phyloP scores from a whole-genome alignment of 2,329 filamentous ascomycete genomes.

The Lachnellula occidentalis region DNA sequence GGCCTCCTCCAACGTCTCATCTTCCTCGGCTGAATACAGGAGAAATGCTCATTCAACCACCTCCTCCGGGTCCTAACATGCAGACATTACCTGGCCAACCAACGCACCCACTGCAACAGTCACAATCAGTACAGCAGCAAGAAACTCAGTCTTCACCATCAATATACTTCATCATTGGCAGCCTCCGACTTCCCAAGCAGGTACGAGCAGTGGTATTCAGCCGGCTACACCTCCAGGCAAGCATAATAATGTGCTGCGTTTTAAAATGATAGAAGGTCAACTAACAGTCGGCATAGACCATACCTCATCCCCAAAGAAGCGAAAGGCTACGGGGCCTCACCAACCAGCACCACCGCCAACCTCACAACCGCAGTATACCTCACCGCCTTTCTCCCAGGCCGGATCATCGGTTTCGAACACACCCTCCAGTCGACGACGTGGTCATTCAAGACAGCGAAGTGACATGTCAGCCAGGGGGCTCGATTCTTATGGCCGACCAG shows the following conservation, averaged over 20 bases:
- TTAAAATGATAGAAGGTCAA: slow-evolving; percentile 28
- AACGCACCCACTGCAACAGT: slow-evolving; percentile 43
- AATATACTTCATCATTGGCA: slow-evolving; percentile 91
- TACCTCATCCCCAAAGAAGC: slow-evolving; percentile 76
- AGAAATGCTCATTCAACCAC: slow-evolving; percentile 35
- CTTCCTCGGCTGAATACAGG: slow-evolving; percentile 39
- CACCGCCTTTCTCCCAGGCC: slow-evolving; percentile 51
- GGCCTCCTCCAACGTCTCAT: slow-evolving; percentile 28
- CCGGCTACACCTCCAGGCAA: slow-evolving; percentile 71
- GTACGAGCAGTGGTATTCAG: slow-evolving; percentile 52
- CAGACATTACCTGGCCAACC: slow-evolving; percentile 40
- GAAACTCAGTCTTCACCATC: slow-evolving; percentile 58
- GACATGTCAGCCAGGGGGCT: slow-evolving; percentile 43
- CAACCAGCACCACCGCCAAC: slow-evolving; percentile 42
- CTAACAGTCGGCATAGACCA: slow-evolving; percentile 44
- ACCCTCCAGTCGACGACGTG: slow-evolving; percentile 48
- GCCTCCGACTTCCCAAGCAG: slow-evolving; percentile 63
- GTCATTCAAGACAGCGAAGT: slow-evolving; percentile 60
- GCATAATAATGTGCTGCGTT: slow-evolving; percentile 39
- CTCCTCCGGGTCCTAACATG: slow-evolving; percentile 35
- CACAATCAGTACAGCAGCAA: slow-evolving; percentile 46
- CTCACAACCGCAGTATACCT: slow-evolving; percentile 42
- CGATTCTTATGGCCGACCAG: slow-evolving; percentile 34
- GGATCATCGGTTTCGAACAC: slow-evolving; percentile 48
- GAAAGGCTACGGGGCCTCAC: slow-evolving; percentile 63